A percentile compares a stretch with the other conserved stretches of the same genome.
These are phyloP conservation scores for Bertia moriformis DNA, from an alignment of 2,329 filamentous ascomycete species.

Conservation along the genomic window DNA sequence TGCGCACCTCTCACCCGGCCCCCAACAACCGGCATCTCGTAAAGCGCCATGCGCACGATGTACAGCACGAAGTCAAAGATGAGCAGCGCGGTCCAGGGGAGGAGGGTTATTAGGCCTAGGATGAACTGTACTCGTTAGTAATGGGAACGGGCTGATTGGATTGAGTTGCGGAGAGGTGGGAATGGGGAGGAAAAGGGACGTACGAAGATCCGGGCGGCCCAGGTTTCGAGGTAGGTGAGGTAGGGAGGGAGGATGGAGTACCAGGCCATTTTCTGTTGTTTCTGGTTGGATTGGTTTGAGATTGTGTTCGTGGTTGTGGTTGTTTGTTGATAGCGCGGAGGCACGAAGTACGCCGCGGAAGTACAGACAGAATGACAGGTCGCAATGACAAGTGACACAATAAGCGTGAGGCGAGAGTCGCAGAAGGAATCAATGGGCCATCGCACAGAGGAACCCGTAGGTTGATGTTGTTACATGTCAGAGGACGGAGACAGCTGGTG, in stretches of 20 bases:
- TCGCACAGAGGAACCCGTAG: too few relatives aligned
- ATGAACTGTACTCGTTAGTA: neutral
- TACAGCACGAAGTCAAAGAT: neutral
- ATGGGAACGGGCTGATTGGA: neutral
- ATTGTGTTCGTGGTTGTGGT: too few relatives aligned
- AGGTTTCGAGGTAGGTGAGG: slow-evolving; percentile 37
- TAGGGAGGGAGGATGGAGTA: slow-evolving; percentile 44
- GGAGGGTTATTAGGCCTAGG: neutral
- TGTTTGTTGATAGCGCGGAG: too few relatives aligned
- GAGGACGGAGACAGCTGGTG: too few relatives aligned
- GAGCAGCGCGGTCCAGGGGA: neutral
- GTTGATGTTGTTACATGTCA: too few relatives aligned
- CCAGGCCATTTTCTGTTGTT: slow-evolving; percentile 35
- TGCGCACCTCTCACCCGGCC: neutral
- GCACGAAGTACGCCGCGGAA: too few relatives aligned
- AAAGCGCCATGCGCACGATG: neutral
- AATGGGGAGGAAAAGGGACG: slow-evolving; percentile 10
- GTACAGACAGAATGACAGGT: too few relatives aligned
- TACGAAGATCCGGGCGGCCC: slow-evolving; percentile 44
- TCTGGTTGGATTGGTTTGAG: too few relatives aligned
- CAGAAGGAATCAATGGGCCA: too few relatives aligned
- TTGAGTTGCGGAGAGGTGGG: too few relatives aligned
- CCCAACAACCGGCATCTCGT: neutral
- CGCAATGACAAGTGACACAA: too few relatives aligned
- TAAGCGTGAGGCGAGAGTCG: too few relatives aligned